Evolutionary conservation across 495 filamentous ascomycete species (phyloP), one percentile per base, ranked within the genome.

Genomic region (Platismatia glauca): DNA sequence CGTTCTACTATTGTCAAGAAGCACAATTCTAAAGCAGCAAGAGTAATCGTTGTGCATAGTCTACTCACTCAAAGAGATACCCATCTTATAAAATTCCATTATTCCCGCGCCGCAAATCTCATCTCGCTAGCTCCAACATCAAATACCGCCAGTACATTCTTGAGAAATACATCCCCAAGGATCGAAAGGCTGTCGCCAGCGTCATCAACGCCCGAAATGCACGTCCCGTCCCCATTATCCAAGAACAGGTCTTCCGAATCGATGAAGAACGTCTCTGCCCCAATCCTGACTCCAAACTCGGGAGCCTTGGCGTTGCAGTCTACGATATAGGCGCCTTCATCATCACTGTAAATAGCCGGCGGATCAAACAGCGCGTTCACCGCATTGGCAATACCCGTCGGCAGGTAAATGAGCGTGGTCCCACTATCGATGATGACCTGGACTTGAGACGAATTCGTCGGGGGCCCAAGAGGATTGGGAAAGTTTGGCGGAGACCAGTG

Each of bases 151-250:
- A 89, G 68, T 0, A 86, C 84, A 66, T 82, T 86, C 71, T 84
- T 86, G 75, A 87, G 74, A 66, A 86, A 89, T 1, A 76, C 76
- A 64, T 82, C 81, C 2, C 86, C 86, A 24, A 90, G 64, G 29
- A 89, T 82, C 62, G 74, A 79, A 13, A 75, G 72, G 37, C 77
- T 78, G 8, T 69, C 70, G 9, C 76, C 79, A 7, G 50, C 60
- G 56, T 69, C 71, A 22, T 69, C 68, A 57, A 83, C 76, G 12
- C 75, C 74, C 0, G 78, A 75, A 63, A 81, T 79, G 62, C 84
- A 85, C 2, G 76, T 55, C 11, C 68, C 72, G 0, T 68, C 60
- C 9, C 69, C 70, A 66, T 63, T 63, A 69, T 71, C 59, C 67
- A 76, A 44, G 31, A 88, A 78, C 71, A 87, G 70, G 66, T 88